Evolutionary conservation across 441 rosid species (phyloP), one percentile per base, ranked within the genome.

Genomic region (Adansonia madagascariensis): DNA sequence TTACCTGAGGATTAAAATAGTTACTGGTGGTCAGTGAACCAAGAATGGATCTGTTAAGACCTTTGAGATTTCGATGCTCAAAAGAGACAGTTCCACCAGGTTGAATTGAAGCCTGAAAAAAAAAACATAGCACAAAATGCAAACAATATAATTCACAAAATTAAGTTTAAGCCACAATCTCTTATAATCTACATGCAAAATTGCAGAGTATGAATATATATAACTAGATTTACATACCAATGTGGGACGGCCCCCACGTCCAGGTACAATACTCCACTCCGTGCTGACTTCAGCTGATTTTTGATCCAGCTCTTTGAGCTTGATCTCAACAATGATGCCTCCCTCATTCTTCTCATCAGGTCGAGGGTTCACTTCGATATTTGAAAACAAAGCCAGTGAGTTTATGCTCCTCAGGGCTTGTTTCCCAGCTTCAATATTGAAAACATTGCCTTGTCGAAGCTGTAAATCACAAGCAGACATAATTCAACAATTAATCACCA

Each of bases 271-370:
- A 83, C 95, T 96, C 99, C 98, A 96, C 76, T 96, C 99, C 0
- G 98, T 90, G 80, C 97, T 92, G 78, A 94, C 97, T 91, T 96
- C 99, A 82, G 99, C 99, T 44, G 98, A 94, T 82, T 92, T 96
- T 78, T 91, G 94, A 75, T 92, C 99, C 22, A 94, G 85, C 83
- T 94, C 99, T 82, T 96, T 94, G 59, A 96, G 95, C 83, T 94
- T 96, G 76, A 96, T 92, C 88, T 96, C 99, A 56, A 94, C 98
- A 80, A 94, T 83, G 76, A 96, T 94, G 56, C 98, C 98, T 53
- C 97, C 98, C 76, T 90, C 99, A 39, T 85, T 92, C 86, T 96
- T 91, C 88, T 96, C 99, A 81, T 92, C 99, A 65, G 91, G 94
- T 50, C 90, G 89, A 66, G 99, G 98, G 75, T 94, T 95, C 55